A percentile compares a stretch with the other conserved stretches of the same genome.
These are phyloP conservation scores for Eutrema yunnanense DNA, from an alignment of 345 rosid genomes.

Conservation along the genomic window DNA sequence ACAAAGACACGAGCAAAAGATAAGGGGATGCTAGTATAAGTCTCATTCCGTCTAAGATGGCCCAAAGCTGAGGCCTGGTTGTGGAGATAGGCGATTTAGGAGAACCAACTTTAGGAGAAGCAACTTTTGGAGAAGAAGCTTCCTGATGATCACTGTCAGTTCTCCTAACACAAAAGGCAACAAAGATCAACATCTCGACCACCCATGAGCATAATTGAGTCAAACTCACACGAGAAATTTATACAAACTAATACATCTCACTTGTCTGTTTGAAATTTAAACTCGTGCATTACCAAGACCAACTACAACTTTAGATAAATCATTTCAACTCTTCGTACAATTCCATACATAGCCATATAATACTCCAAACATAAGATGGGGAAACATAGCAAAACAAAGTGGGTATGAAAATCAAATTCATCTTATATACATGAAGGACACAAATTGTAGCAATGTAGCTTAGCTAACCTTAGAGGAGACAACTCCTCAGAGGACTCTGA, in stretches of 20 bases:
- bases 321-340: not conserved
- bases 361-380: not conserved
- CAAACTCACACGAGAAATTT: not conserved
- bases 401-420: not conserved
- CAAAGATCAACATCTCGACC: constrained; percentile 7
- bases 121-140: constrained; percentile 27
- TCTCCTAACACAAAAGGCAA: constrained; percentile 38
- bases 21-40: constrained; percentile 75
- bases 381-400: not conserved
- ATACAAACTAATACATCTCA: not conserved
- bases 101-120: constrained; percentile 31
- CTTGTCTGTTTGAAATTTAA: not conserved
- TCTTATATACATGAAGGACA: not conserved
- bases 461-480: constrained; percentile 55
- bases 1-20: constrained; percentile 67
- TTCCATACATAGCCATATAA: not conserved
- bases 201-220: not conserved
- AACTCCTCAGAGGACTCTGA: constrained; percentile 58
- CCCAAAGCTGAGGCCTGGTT: constrained; percentile 56
- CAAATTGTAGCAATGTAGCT: not conserved
- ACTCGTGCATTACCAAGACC: not conserved
- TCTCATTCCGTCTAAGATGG: constrained; percentile 73
- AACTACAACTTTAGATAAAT: not conserved
- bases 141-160: constrained; percentile 38
- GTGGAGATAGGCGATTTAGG: constrained; percentile 42